Evolutionary conservation across 2,329 filamentous ascomycete species (phyloP).

Genomic region (Parafenestella ontariensis): DNA sequence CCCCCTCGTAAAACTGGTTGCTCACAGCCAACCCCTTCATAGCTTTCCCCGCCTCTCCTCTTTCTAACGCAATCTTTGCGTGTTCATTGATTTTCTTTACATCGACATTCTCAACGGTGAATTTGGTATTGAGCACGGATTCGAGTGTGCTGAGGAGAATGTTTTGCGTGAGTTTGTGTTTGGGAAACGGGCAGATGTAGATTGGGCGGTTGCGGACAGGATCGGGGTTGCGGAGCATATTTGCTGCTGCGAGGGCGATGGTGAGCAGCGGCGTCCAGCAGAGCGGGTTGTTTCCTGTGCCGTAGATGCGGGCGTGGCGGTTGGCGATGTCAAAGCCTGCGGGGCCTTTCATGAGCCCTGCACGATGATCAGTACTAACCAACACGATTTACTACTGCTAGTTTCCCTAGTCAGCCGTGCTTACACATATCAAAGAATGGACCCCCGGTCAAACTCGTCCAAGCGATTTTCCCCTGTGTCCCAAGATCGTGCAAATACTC

Average conservation of each 20-base stretch:
- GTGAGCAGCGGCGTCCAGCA: slow-evolving; percentile 42
- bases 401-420: neutral
- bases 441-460: slow-evolving; percentile 45
- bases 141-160: slow-evolving; percentile 35
- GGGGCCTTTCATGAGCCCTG: slow-evolving; percentile 48
- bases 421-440: slow-evolving; percentile 50
- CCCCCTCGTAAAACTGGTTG: slow-evolving; percentile 45
- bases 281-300: slow-evolving; percentile 34
- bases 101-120: slow-evolving; percentile 36
- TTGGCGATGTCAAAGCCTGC: slow-evolving; percentile 44
- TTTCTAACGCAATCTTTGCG: slow-evolving; percentile 34
- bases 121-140: slow-evolving; percentile 22
- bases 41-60: slow-evolving; percentile 33
- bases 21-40: slow-evolving; percentile 41
- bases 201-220: slow-evolving; percentile 35
- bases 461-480: slow-evolving; percentile 30
- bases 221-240: slow-evolving; percentile 39
- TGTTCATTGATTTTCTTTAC: slow-evolving; percentile 37
- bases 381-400: neutral
- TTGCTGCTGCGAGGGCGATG: slow-evolving; percentile 34
- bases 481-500: slow-evolving; percentile 34
- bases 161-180: slow-evolving; percentile 33
- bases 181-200: slow-evolving; percentile 34
- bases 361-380: neutral
- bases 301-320: slow-evolving; percentile 43